These are phyloP conservation scores for Pachyrhizus erosus DNA, from an alignment of 306 rosid genomes.

Conservation along the genomic window DNA sequence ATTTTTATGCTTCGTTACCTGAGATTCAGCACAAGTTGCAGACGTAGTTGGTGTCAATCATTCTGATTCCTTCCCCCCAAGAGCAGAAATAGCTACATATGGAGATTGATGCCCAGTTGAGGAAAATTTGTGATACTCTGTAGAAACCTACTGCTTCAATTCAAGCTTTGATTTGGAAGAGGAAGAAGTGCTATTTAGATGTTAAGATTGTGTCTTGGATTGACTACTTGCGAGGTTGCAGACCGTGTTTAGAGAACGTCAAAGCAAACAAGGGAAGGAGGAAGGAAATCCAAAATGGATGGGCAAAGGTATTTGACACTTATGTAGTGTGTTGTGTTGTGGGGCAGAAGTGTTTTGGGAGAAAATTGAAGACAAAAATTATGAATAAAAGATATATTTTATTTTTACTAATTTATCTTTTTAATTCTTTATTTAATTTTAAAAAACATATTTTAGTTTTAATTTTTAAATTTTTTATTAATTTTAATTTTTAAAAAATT, in stretches of 20 bases:
- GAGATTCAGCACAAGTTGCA: slow-evolving; percentile 40
- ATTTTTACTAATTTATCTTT: no score
- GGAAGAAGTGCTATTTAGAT: neutral
- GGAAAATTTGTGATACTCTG: neutral
- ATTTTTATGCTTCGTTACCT: slow-evolving; percentile 41
- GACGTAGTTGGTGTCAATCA: slow-evolving; percentile 11
- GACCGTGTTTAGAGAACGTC: neutral
- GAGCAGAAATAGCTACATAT: neutral
- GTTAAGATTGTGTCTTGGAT: neutral
- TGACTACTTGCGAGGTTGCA: neutral
- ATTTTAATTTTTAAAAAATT: no score
- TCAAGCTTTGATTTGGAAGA: neutral
- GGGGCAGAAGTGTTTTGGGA: neutral
- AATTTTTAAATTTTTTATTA: no score
- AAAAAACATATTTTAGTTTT: no score
- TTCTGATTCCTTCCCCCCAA: slow-evolving; percentile 26
- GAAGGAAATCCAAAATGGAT: neutral
- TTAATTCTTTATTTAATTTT: no score
- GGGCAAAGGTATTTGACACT: neutral
- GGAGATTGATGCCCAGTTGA: slow-evolving; percentile 16
- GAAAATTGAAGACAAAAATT: neutral
- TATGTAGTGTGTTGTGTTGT: neutral
- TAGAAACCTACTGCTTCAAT: neutral
- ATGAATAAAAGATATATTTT: no score
- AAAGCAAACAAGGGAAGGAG: neutral